Conservation (phyloP, 1,284 basidiomycete genomes). For the Cryptococcus depauperatus region DNA sequence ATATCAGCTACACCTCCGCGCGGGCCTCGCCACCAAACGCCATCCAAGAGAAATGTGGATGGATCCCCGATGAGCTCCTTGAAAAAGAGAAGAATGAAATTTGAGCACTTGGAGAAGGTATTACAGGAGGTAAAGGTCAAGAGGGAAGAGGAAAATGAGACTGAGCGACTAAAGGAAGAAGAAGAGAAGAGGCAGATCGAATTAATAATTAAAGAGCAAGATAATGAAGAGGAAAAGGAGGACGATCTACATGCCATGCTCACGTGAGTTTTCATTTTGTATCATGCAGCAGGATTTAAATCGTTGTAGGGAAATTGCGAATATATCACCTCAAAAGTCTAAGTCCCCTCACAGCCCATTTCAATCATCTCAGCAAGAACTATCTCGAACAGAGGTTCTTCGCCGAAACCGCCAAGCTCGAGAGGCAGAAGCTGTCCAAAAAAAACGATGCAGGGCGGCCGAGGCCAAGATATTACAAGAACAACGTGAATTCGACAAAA, state of each 20-base stretch:
- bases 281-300: background rate
- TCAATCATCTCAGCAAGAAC: too few species aligned
- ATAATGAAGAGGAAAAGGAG: constrained; percentile 7
- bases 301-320: background rate
- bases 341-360: too few species aligned
- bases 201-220: background rate
- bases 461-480: background rate
- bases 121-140: constrained; percentile 1
- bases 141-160: background rate
- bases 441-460: background rate
- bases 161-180: constrained; percentile 4
- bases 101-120: constrained; percentile 2
- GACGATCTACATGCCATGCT: constrained; percentile 3
- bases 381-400: background rate
- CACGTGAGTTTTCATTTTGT: constrained; percentile 3
- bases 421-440: background rate
- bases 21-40: too few species aligned
- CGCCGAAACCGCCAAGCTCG: background rate
- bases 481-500: background rate
- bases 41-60: background rate
- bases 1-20: background rate
- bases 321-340: background rate
- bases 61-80: background rate
- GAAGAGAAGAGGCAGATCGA: background rate
- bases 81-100: background rate